Conservation (phyloP, 805 yeast species). For the Lipomyces chichibuensis region DNA sequence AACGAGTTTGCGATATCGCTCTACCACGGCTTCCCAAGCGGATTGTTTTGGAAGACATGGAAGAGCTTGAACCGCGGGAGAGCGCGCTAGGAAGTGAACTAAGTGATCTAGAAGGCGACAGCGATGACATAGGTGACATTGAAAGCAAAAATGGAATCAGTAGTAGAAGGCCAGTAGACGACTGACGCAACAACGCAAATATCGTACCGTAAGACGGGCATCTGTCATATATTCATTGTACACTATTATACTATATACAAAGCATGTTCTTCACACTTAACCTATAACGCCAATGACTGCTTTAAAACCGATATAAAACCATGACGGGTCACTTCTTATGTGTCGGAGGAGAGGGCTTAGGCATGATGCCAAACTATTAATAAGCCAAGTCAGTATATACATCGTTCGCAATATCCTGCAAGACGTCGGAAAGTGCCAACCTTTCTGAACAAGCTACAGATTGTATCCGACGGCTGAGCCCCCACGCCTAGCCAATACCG, state of each 20-base stretch:
- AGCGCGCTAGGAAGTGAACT: slow-evolving; percentile 47
- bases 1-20: slow-evolving; percentile 71
- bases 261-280: background rate
- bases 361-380: slow-evolving; percentile 8
- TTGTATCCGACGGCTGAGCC: slow-evolving; percentile 88
- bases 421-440: slow-evolving; percentile 44
- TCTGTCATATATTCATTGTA: background rate
- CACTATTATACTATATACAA: background rate
- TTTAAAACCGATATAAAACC: background rate
- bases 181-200: background rate
- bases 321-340: background rate
- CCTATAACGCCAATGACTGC: background rate
- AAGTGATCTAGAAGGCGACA: slow-evolving; percentile 34
- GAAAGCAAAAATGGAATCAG: background rate
- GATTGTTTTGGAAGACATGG: slow-evolving; percentile 45
- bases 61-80: slow-evolving; percentile 42
- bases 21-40: slow-evolving; percentile 62
- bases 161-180: slow-evolving; percentile 4
- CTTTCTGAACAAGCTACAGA: slow-evolving; percentile 72
- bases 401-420: background rate
- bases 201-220: background rate
- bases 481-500: slow-evolving; percentile 98
- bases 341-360: slow-evolving; percentile 13
- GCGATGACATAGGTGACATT: slow-evolving; percentile 10
- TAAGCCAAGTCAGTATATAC: background rate